Conservation (phyloP, 495 filamentous ascomycete species). For the Glonium stellatum region DNA sequence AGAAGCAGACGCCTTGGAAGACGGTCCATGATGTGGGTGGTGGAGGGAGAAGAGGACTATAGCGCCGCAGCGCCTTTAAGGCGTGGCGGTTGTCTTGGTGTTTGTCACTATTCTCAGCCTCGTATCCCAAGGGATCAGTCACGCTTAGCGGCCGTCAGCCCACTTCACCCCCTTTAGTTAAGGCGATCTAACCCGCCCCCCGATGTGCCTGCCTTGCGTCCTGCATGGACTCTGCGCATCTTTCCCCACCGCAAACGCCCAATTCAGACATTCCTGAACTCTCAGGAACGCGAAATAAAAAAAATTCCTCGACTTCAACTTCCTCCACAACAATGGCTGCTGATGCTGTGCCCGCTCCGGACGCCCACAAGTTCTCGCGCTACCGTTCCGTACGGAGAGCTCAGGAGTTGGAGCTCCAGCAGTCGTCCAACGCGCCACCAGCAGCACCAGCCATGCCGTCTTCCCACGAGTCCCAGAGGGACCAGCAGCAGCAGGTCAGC, state of each 20-base stretch:
- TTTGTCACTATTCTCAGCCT: background rate
- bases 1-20: background rate
- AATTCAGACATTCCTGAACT: background rate
- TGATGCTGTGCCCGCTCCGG: conserved; percentile 12
- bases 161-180: background rate
- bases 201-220: background rate
- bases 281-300: conserved; percentile 10
- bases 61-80: no score
- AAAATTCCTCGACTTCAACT: background rate
- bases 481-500: conserved; percentile 17
- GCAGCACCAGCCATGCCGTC: conserved; percentile 8
- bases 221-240: background rate
- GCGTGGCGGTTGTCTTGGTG: background rate
- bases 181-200: background rate
- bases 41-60: background rate
- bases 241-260: background rate
- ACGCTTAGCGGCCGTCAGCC: background rate
- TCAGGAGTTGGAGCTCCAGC: conserved; percentile 17
- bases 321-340: conserved; percentile 20
- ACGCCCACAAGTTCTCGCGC: conserved; percentile 27
- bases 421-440: background rate
- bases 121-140: background rate
- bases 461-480: conserved; percentile 14
- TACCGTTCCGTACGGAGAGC: conserved; percentile 32
- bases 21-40: background rate